These are phyloP conservation scores for Pichia sp. DNA, from an alignment of 1,139 yeast species.

Conservation along the genomic window DNA sequence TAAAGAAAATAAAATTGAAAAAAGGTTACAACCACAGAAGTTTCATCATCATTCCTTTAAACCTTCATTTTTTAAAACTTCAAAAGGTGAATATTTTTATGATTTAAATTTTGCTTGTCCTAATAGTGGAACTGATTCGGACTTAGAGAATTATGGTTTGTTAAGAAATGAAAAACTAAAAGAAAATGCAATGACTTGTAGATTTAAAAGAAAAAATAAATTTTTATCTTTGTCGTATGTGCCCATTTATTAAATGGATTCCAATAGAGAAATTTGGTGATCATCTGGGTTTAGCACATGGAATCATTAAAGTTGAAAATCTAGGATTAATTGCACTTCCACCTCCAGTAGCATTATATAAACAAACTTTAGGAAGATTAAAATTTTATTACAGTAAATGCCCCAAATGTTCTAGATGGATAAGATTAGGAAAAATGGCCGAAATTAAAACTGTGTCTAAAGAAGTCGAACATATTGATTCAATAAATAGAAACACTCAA, in stretches of 20 bases:
- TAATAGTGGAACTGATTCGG: conserved; percentile 13
- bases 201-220: conserved; percentile 10
- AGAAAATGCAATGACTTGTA: conserved; percentile 11
- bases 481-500: not conserved
- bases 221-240: conserved; percentile 17
- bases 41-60: conserved; percentile 18
- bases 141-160: conserved; percentile 4
- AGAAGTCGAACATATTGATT: not conserved
- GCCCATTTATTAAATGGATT: conserved; percentile 20
- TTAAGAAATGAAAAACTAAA: conserved; percentile 6
- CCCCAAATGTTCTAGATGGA: conserved; percentile 19
- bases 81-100: conserved; percentile 1
- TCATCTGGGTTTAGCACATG: conserved; percentile 23
- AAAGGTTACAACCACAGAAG: conserved; percentile 15
- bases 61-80: not conserved
- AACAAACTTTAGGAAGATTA: conserved; percentile 12
- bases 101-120: conserved; percentile 15
- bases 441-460: conserved; percentile 3
- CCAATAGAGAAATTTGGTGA: conserved; percentile 5
- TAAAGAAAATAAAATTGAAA: not conserved
- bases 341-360: conserved; percentile 16
- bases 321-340: conserved; percentile 15
- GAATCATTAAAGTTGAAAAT: conserved; percentile 11
- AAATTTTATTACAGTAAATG: conserved; percentile 21
- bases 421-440: conserved; percentile 17